A percentile compares a stretch with the other conserved stretches of the same genome.
Conservation (phyloP, 345 rosid genomes). For the Hypericum perforatum region DNA sequence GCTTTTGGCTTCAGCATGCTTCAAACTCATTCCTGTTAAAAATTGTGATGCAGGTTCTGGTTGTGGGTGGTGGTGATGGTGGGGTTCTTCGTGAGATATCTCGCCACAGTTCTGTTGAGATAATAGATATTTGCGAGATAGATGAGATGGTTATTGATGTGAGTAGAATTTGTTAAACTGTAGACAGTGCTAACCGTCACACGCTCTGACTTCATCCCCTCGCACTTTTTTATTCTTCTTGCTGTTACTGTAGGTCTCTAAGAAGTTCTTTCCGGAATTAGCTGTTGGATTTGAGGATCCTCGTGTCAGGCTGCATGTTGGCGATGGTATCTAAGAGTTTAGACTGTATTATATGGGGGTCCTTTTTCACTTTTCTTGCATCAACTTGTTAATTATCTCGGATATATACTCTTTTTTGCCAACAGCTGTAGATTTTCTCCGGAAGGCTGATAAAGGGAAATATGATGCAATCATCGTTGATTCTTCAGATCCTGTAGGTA, state of each 20-base stretch:
- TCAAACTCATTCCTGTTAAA: conserved; percentile 1
- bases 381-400: conserved; percentile 9
- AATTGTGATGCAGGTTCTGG: conserved; percentile 53
- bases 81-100: conserved; percentile 90
- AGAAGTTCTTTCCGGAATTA: conserved; percentile 72
- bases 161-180: conserved; percentile 20
- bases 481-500: conserved; percentile 96
- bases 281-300: conserved; percentile 90
- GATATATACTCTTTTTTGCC: conserved; percentile 20
- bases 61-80: conserved; percentile 99
- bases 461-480: conserved; percentile 92
- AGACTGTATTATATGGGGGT: not conserved
- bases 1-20: not conserved
- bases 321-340: conserved; percentile 59
- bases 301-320: conserved; percentile 80
- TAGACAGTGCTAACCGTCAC: not conserved
- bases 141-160: conserved; percentile 97
- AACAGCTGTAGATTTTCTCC: conserved; percentile 77
- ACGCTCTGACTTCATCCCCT: not conserved
- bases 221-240: not conserved
- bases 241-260: conserved; percentile 47
- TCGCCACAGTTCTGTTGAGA: conserved; percentile 81
- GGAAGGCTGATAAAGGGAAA: conserved; percentile 49
- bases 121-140: conserved; percentile 89
- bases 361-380: not conserved